A percentile compares a stretch with the other conserved stretches of the same genome.
These are phyloP conservation scores for Lepidium aucheri DNA, from an alignment of 345 rosid genomes.

Conservation along the genomic window DNA sequence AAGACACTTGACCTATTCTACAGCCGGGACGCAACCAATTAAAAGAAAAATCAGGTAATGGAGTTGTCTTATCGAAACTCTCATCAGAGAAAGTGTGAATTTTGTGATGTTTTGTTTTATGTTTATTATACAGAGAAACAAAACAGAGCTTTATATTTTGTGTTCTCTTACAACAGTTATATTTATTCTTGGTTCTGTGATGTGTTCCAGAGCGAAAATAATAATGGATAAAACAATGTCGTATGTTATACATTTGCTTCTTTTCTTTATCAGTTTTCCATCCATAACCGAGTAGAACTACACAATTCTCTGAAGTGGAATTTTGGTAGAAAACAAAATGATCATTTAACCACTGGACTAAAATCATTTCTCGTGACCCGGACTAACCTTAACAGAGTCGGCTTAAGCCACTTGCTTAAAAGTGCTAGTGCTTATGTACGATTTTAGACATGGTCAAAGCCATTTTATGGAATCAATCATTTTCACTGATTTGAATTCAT, in stretches of 20 bases:
- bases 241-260: background rate
- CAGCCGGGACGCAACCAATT: conserved; percentile 55
- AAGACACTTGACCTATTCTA: conserved; percentile 85
- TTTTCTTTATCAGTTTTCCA: too few species aligned
- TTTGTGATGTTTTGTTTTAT: conserved; percentile 4
- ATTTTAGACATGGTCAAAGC: too few species aligned
- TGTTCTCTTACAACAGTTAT: background rate
- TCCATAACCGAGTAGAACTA: too few species aligned
- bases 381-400: too few species aligned
- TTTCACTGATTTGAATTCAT: background rate
- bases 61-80: background rate
- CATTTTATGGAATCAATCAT: background rate
- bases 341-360: too few species aligned
- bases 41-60: background rate
- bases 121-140: background rate
- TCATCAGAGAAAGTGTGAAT: background rate
- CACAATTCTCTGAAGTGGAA: too few species aligned
- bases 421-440: too few species aligned
- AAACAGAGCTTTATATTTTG: background rate
- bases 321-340: too few species aligned
- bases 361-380: too few species aligned
- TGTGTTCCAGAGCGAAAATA: background rate
- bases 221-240: background rate
- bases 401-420: too few species aligned
- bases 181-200: background rate